Evolutionary conservation across 345 rosid species (phyloP).

Genomic region (Salix udensis): DNA sequence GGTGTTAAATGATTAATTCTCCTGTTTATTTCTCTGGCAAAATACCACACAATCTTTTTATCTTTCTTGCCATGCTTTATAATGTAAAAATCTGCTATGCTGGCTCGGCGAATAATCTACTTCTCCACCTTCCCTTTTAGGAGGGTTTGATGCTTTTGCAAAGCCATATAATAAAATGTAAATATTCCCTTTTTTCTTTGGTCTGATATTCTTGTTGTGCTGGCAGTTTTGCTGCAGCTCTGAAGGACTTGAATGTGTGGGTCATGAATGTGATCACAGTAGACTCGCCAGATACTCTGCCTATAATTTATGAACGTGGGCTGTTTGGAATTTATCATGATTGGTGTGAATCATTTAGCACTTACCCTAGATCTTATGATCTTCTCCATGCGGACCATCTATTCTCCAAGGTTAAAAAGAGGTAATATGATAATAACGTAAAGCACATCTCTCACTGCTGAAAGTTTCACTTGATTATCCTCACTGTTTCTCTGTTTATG

Average conservation of each 20-base stretch:
- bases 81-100: neutral
- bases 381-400: slow-evolving; percentile 97
- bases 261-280: slow-evolving; percentile 89
- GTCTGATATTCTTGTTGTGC: slow-evolving; percentile 17
- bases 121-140: neutral
- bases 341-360: slow-evolving; percentile 96
- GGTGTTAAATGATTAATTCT: neutral
- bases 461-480: neutral
- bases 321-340: slow-evolving; percentile 91
- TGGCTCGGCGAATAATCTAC: neutral
- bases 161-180: neutral
- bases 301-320: slow-evolving; percentile 87
- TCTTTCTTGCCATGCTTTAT: neutral
- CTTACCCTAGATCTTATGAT: slow-evolving; percentile 95
- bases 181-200: neutral
- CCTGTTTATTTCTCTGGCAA: neutral
- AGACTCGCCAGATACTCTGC: slow-evolving; percentile 88
- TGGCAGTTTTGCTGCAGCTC: slow-evolving; percentile 86
- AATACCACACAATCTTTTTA: neutral
- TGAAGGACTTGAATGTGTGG: slow-evolving; percentile 78
- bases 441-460: neutral
- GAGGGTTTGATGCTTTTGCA: neutral
- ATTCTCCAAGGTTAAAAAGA: slow-evolving; percentile 72
- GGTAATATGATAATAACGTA: slow-evolving; percentile 29
- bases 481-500: neutral